Evolutionary conservation across 805 yeast genomes (phyloP).

Genomic region (Yamadazyma insecticola): DNA sequence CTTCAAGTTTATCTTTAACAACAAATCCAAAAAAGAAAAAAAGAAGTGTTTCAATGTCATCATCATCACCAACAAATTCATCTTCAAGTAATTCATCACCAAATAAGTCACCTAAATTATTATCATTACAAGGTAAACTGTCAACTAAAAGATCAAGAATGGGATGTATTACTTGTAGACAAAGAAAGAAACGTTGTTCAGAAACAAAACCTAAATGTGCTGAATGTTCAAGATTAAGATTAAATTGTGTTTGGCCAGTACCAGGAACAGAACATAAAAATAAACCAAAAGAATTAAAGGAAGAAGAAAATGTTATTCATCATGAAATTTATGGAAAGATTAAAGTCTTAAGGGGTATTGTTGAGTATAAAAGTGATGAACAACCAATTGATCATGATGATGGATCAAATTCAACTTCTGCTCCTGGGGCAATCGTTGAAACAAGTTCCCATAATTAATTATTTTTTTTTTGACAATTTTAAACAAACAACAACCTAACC

Average conservation of each 20-base stretch:
- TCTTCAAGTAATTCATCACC: background rate
- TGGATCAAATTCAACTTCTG: too few relatives aligned
- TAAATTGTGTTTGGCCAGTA: slow-evolving; percentile 68
- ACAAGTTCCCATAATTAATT: too few relatives aligned
- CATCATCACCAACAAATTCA: background rate
- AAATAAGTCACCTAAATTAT: background rate
- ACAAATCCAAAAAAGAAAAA: too few relatives aligned
- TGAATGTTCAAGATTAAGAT: slow-evolving; percentile 61
- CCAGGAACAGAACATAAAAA: slow-evolving; percentile 65
- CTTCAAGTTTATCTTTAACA: too few relatives aligned
- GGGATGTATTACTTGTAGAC: slow-evolving; percentile 79
- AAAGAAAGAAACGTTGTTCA: slow-evolving; percentile 74
- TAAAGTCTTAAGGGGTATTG: slow-evolving; percentile 59
- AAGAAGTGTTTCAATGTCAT: background rate
- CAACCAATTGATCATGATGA: slow-evolving; percentile 3
- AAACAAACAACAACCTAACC: too few relatives aligned
- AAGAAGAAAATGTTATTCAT: slow-evolving; percentile 48
- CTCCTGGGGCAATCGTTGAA: too few relatives aligned
- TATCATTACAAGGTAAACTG: too few relatives aligned
- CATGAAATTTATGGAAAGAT: slow-evolving; percentile 56
- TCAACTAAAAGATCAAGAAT: slow-evolving; percentile 55
- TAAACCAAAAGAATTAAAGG: slow-evolving; percentile 46
- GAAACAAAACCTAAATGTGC: slow-evolving; percentile 63
- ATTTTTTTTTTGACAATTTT: too few relatives aligned
- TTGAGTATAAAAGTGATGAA: slow-evolving; percentile 39